Conservation (phyloP, 2,329 filamentous ascomycete species). For the Rhynchosporium graminicola region DNA sequence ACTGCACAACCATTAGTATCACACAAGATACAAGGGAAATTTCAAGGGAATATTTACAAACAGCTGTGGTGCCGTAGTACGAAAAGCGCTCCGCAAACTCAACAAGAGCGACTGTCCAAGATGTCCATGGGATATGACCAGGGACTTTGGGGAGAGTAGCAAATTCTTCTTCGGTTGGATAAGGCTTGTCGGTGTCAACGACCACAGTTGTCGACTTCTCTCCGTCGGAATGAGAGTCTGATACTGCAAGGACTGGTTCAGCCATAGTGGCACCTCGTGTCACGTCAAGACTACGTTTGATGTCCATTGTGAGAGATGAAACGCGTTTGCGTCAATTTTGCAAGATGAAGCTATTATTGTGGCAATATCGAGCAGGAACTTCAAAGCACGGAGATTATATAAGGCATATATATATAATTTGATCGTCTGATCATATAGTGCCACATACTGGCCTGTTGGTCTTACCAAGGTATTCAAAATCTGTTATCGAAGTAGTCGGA, state of each 20-base stretch:
- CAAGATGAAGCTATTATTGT: neutral
- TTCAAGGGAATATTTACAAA: slow-evolving; percentile 49
- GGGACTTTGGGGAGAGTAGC: slow-evolving; percentile 60
- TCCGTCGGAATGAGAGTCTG: slow-evolving; percentile 12
- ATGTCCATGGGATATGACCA: slow-evolving; percentile 43
- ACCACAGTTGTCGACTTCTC: slow-evolving; percentile 13
- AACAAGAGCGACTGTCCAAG: slow-evolving; percentile 56
- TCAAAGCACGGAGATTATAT: neutral
- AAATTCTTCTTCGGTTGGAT: slow-evolving; percentile 62
- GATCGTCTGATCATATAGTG: neutral
- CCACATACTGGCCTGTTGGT: neutral
- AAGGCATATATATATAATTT: neutral
- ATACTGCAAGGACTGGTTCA: slow-evolving; percentile 5
- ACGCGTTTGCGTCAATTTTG: neutral
- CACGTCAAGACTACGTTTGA: slow-evolving; percentile 24
- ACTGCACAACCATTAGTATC: slow-evolving; percentile 40
- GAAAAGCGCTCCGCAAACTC: slow-evolving; percentile 65
- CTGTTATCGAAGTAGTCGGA: too few relatives aligned
- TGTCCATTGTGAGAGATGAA: slow-evolving; percentile 13
- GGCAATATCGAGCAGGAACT: neutral
- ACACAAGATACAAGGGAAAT: neutral
- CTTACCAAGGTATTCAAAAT: neutral
- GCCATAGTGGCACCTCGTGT: slow-evolving; percentile 21
- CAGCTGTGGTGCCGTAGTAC: slow-evolving; percentile 62
- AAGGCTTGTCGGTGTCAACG: slow-evolving; percentile 15